Percentiles rank a stretch among this genome's conserved stretches.
Conservation (phyloP, 169 alveolate genomes). For the Neospora caninum region DNA sequence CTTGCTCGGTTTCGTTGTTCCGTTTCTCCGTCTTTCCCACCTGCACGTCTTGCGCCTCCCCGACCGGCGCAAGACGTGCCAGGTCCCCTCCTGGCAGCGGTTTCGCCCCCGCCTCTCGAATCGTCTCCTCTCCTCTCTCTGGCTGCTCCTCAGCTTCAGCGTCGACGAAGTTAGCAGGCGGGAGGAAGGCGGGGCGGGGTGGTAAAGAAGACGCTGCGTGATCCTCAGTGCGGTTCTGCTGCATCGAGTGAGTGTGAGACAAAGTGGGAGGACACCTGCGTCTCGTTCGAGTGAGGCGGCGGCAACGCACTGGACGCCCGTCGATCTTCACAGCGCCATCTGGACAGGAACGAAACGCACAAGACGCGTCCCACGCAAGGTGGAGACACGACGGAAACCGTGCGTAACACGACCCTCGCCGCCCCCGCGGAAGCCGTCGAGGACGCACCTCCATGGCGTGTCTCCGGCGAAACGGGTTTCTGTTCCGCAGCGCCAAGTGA, state of each 20-base stretch:
- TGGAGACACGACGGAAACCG: too few species aligned
- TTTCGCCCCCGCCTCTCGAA: neutral
- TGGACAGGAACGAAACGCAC: neutral
- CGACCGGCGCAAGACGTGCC: too few species aligned
- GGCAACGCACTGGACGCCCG: constrained; percentile 28
- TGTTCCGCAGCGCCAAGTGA: too few species aligned
- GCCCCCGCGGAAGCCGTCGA: too few species aligned
- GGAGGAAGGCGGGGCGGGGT: constrained; percentile 4
- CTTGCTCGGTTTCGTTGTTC: too few species aligned
- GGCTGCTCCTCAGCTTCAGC: neutral
- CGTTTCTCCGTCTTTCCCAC: too few species aligned
- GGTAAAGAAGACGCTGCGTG: neutral
- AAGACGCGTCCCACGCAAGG: too few species aligned
- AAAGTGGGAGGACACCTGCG: neutral
- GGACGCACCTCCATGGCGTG: too few species aligned
- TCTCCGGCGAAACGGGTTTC: too few species aligned
- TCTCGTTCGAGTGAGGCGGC: neutral
- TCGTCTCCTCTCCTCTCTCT: neutral
- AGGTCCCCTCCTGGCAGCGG: too few species aligned
- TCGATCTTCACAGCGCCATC: neutral
- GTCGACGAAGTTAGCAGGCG: neutral
- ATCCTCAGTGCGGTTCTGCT: neutral
- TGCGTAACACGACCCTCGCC: too few species aligned
- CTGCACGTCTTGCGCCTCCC: too few species aligned
- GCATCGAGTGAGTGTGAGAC: neutral